These are phyloP conservation scores for Helichrysum umbraculigerum DNA, from an alignment of 129 eudicot species.

Conservation along the genomic window DNA sequence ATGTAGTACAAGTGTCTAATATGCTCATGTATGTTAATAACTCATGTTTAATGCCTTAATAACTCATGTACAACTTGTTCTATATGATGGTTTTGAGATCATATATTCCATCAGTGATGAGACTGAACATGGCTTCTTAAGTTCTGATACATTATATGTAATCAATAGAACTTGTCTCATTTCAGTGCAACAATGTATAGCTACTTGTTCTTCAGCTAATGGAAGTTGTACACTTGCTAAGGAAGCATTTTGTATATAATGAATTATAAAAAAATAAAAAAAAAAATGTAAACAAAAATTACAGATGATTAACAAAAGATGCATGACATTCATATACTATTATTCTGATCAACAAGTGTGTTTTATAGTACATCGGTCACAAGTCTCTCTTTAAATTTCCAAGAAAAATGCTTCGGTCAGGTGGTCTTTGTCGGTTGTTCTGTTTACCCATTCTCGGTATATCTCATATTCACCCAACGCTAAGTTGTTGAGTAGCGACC, in stretches of 20 bases:
- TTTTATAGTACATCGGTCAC: conserved; percentile 3
- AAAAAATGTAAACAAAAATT: neutral
- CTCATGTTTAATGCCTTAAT: no score
- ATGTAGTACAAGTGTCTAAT: no score
- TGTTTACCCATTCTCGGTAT: conserved; percentile 5
- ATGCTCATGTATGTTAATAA: no score
- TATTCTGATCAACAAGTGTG: conserved; percentile 20
- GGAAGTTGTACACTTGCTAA: neutral
- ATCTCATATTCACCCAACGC: conserved; percentile 45
- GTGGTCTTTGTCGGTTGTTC: neutral
- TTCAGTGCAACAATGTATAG: neutral
- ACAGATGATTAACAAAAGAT: neutral
- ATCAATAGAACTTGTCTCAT: neutral
- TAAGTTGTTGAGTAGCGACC: conserved; percentile 81
- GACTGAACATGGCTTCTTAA: neutral
- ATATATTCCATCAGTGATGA: neutral
- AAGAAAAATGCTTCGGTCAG: neutral
- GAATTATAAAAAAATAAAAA: neutral
- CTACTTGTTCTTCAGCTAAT: neutral
- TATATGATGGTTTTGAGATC: neutral
- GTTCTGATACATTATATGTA: neutral
- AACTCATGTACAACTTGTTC: neutral
- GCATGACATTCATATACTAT: neutral
- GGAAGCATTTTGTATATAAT: neutral
- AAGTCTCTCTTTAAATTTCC: conserved; percentile 17